Percentiles rank a stretch among this genome's conserved stretches.
Conservation (phyloP, 805 yeast species). For the Alloascoidea hylecoeti region DNA sequence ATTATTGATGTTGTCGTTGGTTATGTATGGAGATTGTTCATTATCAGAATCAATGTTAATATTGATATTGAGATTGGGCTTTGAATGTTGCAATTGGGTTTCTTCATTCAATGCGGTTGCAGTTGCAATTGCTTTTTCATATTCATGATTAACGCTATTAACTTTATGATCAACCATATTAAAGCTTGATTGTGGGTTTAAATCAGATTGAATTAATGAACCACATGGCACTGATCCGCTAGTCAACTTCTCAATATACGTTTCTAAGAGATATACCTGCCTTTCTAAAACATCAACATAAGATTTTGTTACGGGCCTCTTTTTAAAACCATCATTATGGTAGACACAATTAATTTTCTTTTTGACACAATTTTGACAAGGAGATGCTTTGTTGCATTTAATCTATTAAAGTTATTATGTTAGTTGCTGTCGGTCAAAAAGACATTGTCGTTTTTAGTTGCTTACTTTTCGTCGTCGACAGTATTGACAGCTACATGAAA, state of each 20-base stretch:
- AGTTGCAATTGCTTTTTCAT: not conserved
- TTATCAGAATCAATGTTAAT: too few species aligned
- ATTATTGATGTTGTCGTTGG: too few species aligned
- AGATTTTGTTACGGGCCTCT: not conserved
- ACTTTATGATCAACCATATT: not conserved
- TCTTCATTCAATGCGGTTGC: not conserved
- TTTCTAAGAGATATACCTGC: not conserved
- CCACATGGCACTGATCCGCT: not conserved
- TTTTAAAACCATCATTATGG: not conserved
- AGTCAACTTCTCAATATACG: not conserved
- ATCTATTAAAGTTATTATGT: not conserved
- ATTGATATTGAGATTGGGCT: too few species aligned
- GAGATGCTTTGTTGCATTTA: not conserved
- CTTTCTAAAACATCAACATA: not conserved
- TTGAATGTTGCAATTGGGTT: too few species aligned
- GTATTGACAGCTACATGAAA: not conserved
- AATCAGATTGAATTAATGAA: not conserved
- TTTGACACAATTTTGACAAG: not conserved
- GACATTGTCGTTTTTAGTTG: not conserved
- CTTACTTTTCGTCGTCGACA: conserved; percentile 1
- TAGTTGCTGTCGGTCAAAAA: not conserved
- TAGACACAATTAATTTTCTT: not conserved
- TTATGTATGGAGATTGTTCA: too few species aligned
- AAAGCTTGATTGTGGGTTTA: not conserved
- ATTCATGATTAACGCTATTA: not conserved